Evolutionary conservation across 208 protist species (phyloP).

Genomic region (Leptomonas pyrrhocoris): DNA sequence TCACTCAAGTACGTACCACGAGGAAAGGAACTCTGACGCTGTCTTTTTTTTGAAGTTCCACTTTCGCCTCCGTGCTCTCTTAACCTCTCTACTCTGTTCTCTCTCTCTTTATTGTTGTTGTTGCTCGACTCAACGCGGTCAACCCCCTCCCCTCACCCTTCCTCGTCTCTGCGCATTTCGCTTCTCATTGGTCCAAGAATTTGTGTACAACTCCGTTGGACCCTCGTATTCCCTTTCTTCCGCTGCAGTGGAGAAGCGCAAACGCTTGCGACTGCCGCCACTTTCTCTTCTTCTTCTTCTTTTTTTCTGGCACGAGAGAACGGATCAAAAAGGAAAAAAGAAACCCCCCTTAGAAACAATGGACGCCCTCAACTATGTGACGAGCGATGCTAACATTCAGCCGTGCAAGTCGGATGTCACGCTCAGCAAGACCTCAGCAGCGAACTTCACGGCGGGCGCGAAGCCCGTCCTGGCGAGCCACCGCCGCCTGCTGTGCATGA

Average conservation of each 20-base stretch:
- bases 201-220: too few species aligned
- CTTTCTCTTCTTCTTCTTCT: neutral
- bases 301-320: constrained; percentile 9
- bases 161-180: neutral
- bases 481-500: constrained; percentile 80
- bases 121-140: too few species aligned
- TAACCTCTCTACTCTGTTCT: too few species aligned
- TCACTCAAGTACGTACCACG: too few species aligned
- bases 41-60: too few species aligned
- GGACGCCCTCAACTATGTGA: constrained; percentile 70
- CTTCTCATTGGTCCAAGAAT: too few species aligned
- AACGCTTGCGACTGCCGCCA: neutral
- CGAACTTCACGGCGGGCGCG: constrained; percentile 47
- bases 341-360: constrained; percentile 33
- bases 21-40: too few species aligned
- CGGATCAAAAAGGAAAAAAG: neutral
- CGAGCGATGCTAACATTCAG: constrained; percentile 57
- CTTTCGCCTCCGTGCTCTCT: too few species aligned
- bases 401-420: constrained; percentile 66
- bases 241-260: neutral
- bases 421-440: constrained; percentile 71
- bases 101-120: too few species aligned
- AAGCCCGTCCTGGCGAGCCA: constrained; percentile 66
- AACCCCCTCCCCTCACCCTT: too few species aligned
- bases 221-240: constrained; percentile 6